A percentile compares a stretch with the other conserved stretches of the same genome.
phyloP scores from a whole-genome alignment of 2,329 filamentous ascomycete genomes.

The Gnomoniopsis sp. region DNA sequence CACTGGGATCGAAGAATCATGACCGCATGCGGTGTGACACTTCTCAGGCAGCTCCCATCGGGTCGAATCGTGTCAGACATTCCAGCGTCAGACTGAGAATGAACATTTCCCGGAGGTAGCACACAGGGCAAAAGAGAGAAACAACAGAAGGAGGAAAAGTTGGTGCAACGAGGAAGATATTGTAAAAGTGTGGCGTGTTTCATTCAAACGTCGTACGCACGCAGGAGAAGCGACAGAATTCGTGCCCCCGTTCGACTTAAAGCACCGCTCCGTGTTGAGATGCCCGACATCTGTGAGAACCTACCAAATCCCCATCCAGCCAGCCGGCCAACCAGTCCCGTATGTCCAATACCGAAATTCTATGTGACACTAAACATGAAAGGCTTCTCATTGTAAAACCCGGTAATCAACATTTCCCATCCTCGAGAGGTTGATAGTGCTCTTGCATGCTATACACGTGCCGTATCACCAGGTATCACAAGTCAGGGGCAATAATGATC shows the following conservation, averaged over 20 bases:
- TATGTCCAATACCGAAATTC: no score
- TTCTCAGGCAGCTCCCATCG: no score
- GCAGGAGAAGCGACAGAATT: not conserved
- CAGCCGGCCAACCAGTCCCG: no score
- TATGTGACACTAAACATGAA: no score
- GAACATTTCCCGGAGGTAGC: not conserved
- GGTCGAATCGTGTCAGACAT: not conserved
- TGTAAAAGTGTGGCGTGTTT: not conserved
- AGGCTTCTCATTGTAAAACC: no score
- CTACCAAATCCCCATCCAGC: no score
- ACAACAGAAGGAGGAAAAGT: no score
- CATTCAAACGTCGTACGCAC: not conserved
- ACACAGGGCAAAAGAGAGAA: not conserved
- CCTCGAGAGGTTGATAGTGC: no score
- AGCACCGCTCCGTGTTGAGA: not conserved
- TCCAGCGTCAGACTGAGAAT: not conserved
- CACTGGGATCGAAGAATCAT: not conserved
- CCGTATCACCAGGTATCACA: not conserved
- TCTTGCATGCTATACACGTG: not conserved
- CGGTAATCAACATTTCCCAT: no score
- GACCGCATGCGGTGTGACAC: not conserved
- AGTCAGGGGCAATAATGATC: not conserved
- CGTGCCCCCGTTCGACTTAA: not conserved
- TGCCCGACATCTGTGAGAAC: not conserved
- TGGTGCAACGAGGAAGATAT: no score